phyloP scores from a whole-genome alignment of 202 grass and related monocot species.

The Thinopyrum obtusiflorum region DNA sequence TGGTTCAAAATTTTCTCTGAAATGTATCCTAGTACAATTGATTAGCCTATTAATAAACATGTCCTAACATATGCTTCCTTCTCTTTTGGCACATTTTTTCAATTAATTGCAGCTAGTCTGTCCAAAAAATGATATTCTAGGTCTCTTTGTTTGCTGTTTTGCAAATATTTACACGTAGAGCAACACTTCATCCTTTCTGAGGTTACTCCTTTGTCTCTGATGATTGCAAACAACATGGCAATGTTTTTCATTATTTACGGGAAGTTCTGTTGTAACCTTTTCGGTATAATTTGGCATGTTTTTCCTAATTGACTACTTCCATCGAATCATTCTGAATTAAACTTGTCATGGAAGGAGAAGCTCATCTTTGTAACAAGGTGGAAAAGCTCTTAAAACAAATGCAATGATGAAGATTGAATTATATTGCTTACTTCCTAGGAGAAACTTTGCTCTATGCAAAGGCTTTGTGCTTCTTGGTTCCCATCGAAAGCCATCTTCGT shows the following conservation, averaged over 20 bases:
- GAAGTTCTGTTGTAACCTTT: background rate
- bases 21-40: background rate
- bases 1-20: background rate
- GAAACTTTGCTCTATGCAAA: background rate
- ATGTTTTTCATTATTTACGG: background rate
- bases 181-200: background rate
- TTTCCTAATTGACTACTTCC: background rate
- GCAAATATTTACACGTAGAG: background rate
- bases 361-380: background rate
- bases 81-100: background rate
- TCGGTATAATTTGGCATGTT: background rate
- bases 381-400: background rate
- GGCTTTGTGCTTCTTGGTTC: background rate
- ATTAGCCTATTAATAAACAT: background rate
- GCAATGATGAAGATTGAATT: background rate
- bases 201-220: background rate
- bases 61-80: background rate
- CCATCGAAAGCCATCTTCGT: background rate
- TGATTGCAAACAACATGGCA: background rate
- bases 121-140: background rate
- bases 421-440: background rate
- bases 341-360: background rate
- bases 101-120: background rate
- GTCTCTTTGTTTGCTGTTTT: background rate
- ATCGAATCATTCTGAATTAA: background rate